Percentiles rank a stretch among this genome's conserved stretches.
Conservation (phyloP, 2,329 filamentous ascomycete species). For the Grosmannia penicillata region DNA sequence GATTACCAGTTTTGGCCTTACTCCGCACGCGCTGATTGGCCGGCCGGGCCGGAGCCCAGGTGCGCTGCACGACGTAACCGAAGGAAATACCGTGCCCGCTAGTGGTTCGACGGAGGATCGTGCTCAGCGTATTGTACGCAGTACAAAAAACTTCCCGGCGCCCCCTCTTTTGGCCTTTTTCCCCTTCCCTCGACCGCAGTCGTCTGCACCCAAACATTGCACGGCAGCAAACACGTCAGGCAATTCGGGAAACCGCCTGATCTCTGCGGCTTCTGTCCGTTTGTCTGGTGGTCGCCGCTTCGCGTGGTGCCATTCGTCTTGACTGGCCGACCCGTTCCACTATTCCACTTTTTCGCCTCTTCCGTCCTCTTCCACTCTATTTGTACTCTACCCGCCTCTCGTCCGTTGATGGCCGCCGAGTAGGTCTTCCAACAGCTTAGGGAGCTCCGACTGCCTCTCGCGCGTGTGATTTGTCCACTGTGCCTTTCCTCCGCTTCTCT, state of each 20-base stretch:
- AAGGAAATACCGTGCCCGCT: neutral
- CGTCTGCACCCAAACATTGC: neutral
- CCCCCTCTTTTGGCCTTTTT: neutral
- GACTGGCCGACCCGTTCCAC: neutral
- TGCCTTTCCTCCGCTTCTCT: neutral
- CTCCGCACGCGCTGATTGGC: too few relatives aligned
- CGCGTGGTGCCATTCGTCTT: neutral
- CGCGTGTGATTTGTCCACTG: neutral
- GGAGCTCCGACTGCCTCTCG: too few relatives aligned
- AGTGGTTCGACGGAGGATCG: slow-evolving; percentile 1
- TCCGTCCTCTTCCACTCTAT: slow-evolving; percentile 20
- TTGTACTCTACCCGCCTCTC: slow-evolving; percentile 20
- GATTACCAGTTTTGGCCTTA: too few relatives aligned
- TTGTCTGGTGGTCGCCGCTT: neutral
- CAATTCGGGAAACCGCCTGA: neutral
- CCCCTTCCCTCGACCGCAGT: neutral
- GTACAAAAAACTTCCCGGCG: neutral
- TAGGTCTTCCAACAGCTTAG: too few relatives aligned
- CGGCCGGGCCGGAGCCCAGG: too few relatives aligned
- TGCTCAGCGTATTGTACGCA: neutral
- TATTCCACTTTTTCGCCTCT: neutral
- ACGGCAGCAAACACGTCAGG: neutral
- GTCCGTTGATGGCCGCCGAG: neutral
- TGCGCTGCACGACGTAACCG: too few relatives aligned
- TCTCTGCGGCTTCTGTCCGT: neutral